phyloP scores from a whole-genome alignment of 2,329 filamentous ascomycete genomes.

The Calonectria hongkongensis region DNA sequence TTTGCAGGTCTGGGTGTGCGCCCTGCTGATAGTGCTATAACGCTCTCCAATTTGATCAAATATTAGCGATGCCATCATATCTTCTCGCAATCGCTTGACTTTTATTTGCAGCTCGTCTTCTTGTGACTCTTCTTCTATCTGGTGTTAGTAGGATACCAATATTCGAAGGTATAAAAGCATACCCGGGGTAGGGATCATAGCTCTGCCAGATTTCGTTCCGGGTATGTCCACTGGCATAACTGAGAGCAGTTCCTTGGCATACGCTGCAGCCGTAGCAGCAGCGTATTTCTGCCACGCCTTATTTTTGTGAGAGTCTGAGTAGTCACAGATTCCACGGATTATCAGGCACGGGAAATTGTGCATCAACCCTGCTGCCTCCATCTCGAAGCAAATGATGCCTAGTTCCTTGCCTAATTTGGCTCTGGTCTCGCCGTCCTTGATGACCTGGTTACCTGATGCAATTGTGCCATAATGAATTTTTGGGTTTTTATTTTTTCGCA shows the following conservation, averaged over 20 bases:
- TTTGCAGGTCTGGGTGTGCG: neutral
- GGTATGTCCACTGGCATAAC: neutral
- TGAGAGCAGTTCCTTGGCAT: neutral
- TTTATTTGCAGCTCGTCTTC: neutral
- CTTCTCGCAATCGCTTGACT: neutral
- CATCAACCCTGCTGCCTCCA: no score
- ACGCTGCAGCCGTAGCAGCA: no score
- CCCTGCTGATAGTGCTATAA: neutral
- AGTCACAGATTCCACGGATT: no score
- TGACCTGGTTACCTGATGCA: no score
- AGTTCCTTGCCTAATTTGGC: no score
- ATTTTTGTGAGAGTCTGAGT: no score
- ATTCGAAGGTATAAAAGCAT: neutral
- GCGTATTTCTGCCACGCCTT: no score
- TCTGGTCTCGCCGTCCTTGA: no score
- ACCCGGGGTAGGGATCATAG: neutral
- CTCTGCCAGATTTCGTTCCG: neutral
- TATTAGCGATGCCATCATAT: neutral
- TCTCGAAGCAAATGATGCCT: no score
- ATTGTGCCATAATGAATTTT: neutral
- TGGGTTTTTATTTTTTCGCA: neutral
- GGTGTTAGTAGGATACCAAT: neutral
- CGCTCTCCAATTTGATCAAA: neutral
- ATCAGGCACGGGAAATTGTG: no score
- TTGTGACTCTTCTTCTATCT: neutral